Evolutionary conservation across 139 green algal species (phyloP).

Genomic region (Chlamydomonas sp.): DNA sequence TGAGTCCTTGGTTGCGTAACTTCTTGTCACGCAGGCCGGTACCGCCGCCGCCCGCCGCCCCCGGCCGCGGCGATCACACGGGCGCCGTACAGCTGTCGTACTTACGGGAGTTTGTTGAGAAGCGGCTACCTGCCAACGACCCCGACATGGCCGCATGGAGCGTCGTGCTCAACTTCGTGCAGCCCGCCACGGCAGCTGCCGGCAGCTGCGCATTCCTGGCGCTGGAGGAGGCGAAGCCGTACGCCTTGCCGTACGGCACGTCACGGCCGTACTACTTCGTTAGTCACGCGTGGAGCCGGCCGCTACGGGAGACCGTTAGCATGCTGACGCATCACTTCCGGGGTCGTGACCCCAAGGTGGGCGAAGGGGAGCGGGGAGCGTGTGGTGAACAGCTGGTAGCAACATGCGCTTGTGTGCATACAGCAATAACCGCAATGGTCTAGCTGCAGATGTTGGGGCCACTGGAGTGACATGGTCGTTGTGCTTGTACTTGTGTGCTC

Average conservation of each 20-base stretch:
- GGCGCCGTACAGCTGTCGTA: slow-evolving; percentile 34
- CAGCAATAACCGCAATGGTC: too few relatives aligned
- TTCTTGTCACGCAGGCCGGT: not conserved
- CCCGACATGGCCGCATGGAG: slow-evolving; percentile 27
- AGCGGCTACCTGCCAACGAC: not conserved
- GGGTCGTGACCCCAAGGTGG: not conserved
- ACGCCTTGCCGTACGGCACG: not conserved
- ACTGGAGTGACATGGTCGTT: too few relatives aligned
- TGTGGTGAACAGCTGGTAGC: too few relatives aligned
- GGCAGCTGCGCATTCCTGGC: not conserved
- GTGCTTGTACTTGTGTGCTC: too few relatives aligned
- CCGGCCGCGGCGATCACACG: not conserved
- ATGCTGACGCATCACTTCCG: slow-evolving; percentile 31
- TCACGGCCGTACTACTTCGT: slow-evolving; percentile 25
- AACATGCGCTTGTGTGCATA: too few relatives aligned
- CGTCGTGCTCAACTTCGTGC: slow-evolving; percentile 3
- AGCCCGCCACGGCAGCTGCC: not conserved
- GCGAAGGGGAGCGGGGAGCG: too few relatives aligned
- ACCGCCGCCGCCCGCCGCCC: not conserved
- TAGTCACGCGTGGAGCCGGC: slow-evolving; percentile 32
- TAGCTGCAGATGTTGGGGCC: too few relatives aligned
- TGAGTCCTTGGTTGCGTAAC: too few relatives aligned
- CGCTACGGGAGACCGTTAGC: slow-evolving; percentile 9
- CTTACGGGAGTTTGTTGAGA: slow-evolving; percentile 5
- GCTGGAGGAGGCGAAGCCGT: not conserved